These are phyloP conservation scores for Ilyonectria sp. DNA, from an alignment of 2,329 filamentous ascomycete genomes.

Conservation along the genomic window DNA sequence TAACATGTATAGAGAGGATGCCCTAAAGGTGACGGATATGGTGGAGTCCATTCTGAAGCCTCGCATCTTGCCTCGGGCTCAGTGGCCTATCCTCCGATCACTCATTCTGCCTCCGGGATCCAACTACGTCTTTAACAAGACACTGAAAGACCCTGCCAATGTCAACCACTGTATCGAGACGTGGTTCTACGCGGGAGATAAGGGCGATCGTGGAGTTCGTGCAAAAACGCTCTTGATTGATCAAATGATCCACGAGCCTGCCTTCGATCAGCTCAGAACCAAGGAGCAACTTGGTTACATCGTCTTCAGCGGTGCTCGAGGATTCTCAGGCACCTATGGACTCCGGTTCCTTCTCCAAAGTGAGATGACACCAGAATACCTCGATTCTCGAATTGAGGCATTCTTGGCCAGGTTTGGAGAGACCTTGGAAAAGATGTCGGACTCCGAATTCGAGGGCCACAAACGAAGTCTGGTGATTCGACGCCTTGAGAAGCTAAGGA, in stretches of 20 bases:
- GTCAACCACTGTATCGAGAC: conserved; percentile 91
- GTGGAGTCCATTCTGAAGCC: conserved; percentile 85
- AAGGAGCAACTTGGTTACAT: conserved; percentile 99
- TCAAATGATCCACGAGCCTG: conserved; percentile 93
- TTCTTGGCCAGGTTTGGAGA: conserved; percentile 81
- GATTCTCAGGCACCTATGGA: conserved; percentile 83
- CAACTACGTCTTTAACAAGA: conserved; percentile 87
- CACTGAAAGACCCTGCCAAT: conserved; percentile 87
- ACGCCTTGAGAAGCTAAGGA: conserved; percentile 92
- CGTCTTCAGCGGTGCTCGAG: conserved; percentile 85
- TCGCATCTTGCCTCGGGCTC: conserved; percentile 78
- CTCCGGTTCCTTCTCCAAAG: conserved; percentile 95
- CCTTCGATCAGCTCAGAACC: conserved; percentile 94
- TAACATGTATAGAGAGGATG: conserved; percentile 95
- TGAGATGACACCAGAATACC: conserved; percentile 85
- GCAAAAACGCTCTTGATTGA: conserved; percentile 86
- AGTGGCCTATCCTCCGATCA: conserved; percentile 85
- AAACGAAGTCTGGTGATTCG: conserved; percentile 92
- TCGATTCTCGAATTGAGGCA: conserved; percentile 89
- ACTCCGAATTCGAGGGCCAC: conserved; percentile 89
- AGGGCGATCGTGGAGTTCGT: conserved; percentile 77
- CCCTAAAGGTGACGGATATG: conserved; percentile 85
- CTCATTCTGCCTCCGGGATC: conserved; percentile 83
- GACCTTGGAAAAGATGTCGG: conserved; percentile 81
- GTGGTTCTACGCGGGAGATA: conserved; percentile 78